Evolutionary conservation across 768 basidiomycete genomes (phyloP), one percentile per base, ranked within the genome.

Genomic region (Asterophora parasitica): DNA sequence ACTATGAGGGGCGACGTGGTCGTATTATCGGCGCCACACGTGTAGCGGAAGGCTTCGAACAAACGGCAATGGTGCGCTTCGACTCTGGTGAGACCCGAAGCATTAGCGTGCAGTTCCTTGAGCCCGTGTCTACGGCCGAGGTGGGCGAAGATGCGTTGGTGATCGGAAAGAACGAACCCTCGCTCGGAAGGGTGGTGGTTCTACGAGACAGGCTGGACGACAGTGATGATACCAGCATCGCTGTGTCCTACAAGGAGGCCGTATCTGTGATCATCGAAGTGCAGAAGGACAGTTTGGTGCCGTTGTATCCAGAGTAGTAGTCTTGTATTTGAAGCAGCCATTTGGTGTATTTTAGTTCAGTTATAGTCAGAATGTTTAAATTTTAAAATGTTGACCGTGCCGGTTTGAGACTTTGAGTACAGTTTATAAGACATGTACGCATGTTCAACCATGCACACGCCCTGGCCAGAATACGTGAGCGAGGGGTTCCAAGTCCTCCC

Each of bases 81-180:
- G 65, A 61, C 33, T 58, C 61, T 26, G 64, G 62, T 17, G 63
- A 64, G 23, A 63, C 68, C 19, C 61, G 61, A 7, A 55, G 64
- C 13, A 67, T 75, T 16, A 69, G 72, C 16, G 63, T 71, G 49
- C 61, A 58, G 36, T 76, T 74, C 46, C 62, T 80, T 19, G 58
- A 53, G 2, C 73, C 77, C 4, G 59, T 75, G 7, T 60, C 51
- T 11, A 77, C 78, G 0, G 48, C 53, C 1, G 46, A 54, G 10
- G 65, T 62, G 35, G 73, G 70, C 7, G 75, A 82, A 35, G 70
- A 70, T 32, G 83, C 79, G 4, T 50, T 85, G 34, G 69, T 73
- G 10, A 42, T 40, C 13, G 39, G 23, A n/a, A n/a, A 17, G 5
- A 67, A 69, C 4, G 81, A 78, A 1, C 48, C 56, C 15, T 51